Base-by-base conservation (phyloP, 768 basidiomycete genomes). In the Amanita subjunquillea region DNA sequence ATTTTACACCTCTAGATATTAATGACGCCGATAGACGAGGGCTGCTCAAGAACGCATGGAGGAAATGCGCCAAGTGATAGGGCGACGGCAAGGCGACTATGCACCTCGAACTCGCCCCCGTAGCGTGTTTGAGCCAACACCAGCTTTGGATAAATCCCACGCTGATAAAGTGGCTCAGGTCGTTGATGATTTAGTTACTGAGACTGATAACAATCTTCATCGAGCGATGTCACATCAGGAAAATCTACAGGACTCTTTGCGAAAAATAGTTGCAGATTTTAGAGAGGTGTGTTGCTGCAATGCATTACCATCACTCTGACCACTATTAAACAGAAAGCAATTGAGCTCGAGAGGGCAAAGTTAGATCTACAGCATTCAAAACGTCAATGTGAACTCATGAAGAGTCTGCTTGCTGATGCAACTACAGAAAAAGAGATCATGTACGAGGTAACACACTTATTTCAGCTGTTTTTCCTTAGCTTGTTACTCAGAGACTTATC, bases 371-470 rank as follows among this genome's bases (percentile, higher is more conserved):
- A 83, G 60, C 82, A 78, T 56, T 67, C 78, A 15, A 84, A 78
- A 57, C 77, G 87, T 15, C 87, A 90, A 63, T 84, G 82, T 55
- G 89, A 88, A 58, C 69, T 91, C 27, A 79, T 92, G 3, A 89
- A 89, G 65, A 80, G 79, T 57, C 73, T 93, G 27, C 72, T 91
- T 12, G 74, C 77, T 15, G 87, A 94, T 60, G 79, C 82, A 30
- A 87, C 85, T 7, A 76, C 82, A 1, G 93, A 96, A 71, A 88
- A 94, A 66, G 89, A 93, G 60, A 87, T 91, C 64, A 86, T 95
- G 78, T 94, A 93, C 57, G 87, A 92, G 74, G 91, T 92, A 57
- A 51, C 2, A 30, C 7, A 15, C 15, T 20, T 48, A 36, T 8
- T 37, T 20, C 20, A 37, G 17, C 37, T 13, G 32, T 36, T 25